These are phyloP conservation scores for Umbelopsis isabellina DNA, from an alignment of 192 early-diverging fungal genomes.

Conservation along the genomic window DNA sequence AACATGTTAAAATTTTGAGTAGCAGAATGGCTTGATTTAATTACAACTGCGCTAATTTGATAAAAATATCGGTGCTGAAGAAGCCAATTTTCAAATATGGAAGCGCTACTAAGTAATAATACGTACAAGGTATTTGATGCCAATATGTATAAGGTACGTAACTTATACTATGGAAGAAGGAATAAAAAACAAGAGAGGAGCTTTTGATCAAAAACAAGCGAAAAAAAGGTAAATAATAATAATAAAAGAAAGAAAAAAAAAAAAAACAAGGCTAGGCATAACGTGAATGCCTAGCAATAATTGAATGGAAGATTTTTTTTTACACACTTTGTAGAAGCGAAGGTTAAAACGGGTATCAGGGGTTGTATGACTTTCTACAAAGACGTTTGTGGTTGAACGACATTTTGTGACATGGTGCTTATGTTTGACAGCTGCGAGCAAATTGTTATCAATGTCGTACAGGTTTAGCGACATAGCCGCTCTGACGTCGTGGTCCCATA, in stretches of 20 bases:
- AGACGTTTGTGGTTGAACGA: too few species aligned
- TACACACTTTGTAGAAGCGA: too few species aligned
- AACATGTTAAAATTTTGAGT: background rate
- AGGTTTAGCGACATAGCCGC: constrained; percentile 16
- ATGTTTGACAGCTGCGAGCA: too few species aligned
- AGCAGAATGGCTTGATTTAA: background rate
- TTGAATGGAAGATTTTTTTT: too few species aligned
- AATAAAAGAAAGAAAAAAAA: too few species aligned
- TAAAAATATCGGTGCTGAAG: background rate
- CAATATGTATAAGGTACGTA: constrained; percentile 12
- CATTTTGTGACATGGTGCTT: too few species aligned
- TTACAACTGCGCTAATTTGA: background rate
- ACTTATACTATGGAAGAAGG: background rate
- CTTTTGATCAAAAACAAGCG: background rate
- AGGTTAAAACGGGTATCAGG: too few species aligned
- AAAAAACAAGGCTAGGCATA: background rate
- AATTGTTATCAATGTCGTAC: background rate
- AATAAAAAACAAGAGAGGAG: background rate
- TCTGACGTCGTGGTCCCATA: constrained; percentile 4
- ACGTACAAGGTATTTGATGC: constrained; percentile 3
- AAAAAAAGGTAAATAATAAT: background rate
- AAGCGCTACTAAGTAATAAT: constrained; percentile 2
- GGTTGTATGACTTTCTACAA: too few species aligned
- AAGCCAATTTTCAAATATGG: background rate
- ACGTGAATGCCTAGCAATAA: background rate